A percentile compares a stretch with the other conserved stretches of the same genome.
phyloP scores from a whole-genome alignment of 306 rosid genomes.

The Mimosa pudica region DNA sequence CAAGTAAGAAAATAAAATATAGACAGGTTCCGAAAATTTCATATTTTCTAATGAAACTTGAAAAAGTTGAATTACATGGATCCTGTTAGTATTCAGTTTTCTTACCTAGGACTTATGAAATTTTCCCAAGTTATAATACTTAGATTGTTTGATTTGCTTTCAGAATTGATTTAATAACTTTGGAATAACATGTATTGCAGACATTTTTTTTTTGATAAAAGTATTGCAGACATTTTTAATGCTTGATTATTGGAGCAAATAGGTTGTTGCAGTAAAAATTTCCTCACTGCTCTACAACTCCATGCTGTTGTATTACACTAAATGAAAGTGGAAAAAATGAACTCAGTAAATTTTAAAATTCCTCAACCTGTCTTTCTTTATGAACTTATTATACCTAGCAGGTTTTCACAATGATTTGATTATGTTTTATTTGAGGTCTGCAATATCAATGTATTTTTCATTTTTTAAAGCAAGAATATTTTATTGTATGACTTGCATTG shows the following conservation, averaged over 20 bases:
- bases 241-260: background rate
- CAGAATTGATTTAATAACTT: constrained; percentile 8
- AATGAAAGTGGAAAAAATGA: background rate
- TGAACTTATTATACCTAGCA: background rate
- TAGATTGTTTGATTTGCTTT: background rate
- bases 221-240: background rate
- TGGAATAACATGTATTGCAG: background rate
- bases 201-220: background rate
- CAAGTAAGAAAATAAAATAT: background rate
- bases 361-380: background rate
- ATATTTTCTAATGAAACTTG: background rate
- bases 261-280: background rate
- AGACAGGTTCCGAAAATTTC: background rate
- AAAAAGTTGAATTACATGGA: background rate
- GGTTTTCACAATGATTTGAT: background rate
- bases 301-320: background rate
- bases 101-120: background rate
- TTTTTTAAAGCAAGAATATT: constrained; percentile 1
- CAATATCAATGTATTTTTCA: constrained; percentile 20
- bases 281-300: background rate
- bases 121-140: background rate
- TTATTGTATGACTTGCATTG: constrained; percentile 6
- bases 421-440: background rate
- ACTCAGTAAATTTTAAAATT: background rate
- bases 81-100: background rate